Evolutionary conservation across 495 filamentous ascomycete genomes (phyloP).

Genomic region (Penicillium canariense): DNA sequence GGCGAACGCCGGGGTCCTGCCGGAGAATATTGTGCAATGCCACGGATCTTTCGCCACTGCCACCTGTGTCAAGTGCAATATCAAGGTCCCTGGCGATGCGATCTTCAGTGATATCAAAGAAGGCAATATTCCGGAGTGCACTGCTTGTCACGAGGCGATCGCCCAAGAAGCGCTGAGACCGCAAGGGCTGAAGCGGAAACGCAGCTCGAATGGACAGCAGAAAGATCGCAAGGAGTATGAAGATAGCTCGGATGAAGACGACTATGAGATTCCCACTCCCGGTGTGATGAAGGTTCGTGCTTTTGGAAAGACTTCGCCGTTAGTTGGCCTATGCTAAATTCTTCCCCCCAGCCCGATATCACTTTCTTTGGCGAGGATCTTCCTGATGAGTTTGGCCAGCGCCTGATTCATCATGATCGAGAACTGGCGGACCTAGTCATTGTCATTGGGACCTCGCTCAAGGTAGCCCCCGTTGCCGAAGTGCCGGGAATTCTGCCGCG

Average conservation of each 20-base stretch:
- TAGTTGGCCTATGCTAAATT: not conserved
- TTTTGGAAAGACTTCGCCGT: not conserved
- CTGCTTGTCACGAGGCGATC: slow-evolving; percentile 38
- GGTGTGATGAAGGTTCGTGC: slow-evolving; percentile 83
- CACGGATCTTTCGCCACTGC: slow-evolving; percentile 95
- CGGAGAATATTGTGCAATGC: slow-evolving; percentile 89
- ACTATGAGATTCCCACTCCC: slow-evolving; percentile 65
- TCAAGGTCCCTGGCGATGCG: slow-evolving; percentile 68
- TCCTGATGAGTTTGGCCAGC: slow-evolving; percentile 77
- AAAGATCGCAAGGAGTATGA: slow-evolving; percentile 52
- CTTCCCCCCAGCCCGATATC: slow-evolving; percentile 68
- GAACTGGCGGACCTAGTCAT: slow-evolving; percentile 86
- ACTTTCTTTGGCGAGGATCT: slow-evolving; percentile 83
- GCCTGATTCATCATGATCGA: slow-evolving; percentile 74
- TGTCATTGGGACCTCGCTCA: slow-evolving; percentile 94
- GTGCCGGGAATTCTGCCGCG: slow-evolving; percentile 77
- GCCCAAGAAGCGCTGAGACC: slow-evolving; percentile 38
- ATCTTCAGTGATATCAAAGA: slow-evolving; percentile 78
- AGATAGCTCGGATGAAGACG: slow-evolving; percentile 69
- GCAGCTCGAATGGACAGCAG: slow-evolving; percentile 58
- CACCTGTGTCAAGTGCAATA: slow-evolving; percentile 78
- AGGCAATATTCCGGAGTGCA: slow-evolving; percentile 62
- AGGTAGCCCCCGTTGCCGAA: slow-evolving; percentile 92
- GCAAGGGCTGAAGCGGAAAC: slow-evolving; percentile 72
- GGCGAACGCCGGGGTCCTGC: slow-evolving; percentile 74